A percentile compares a stretch with the other conserved stretches of the same genome.
phyloP scores from a whole-genome alignment of 2,329 filamentous ascomycete species.

The Clarireedia hainanense region DNA sequence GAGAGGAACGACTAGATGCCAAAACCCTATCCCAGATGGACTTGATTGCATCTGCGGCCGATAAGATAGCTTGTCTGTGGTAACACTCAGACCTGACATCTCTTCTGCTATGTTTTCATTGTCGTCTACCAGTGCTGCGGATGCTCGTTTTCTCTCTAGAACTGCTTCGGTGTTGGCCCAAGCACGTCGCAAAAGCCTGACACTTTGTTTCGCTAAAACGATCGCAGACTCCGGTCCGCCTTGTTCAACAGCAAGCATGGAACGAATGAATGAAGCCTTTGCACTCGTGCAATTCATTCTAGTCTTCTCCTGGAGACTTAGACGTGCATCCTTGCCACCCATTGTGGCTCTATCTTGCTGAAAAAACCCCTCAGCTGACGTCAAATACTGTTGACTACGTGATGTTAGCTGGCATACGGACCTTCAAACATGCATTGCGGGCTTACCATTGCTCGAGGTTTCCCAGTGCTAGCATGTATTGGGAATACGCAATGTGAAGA shows the following conservation, averaged over 20 bases:
- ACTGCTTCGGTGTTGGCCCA: conserved; percentile 32
- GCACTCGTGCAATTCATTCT: conserved; percentile 27
- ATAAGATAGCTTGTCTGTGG: conserved; percentile 33
- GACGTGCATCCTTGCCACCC: conserved; percentile 10
- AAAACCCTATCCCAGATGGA: conserved; percentile 60
- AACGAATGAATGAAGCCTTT: conserved; percentile 30
- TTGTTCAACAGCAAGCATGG: conserved; percentile 28
- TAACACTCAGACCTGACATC: conserved; percentile 30
- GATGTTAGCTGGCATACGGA: conserved; percentile 12
- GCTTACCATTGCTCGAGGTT: conserved; percentile 52
- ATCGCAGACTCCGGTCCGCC: conserved; percentile 54
- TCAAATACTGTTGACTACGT: conserved; percentile 25
- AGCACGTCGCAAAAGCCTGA: conserved; percentile 37
- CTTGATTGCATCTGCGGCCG: conserved; percentile 26
- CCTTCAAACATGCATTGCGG: conserved; percentile 17
- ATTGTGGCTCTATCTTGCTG: conserved; percentile 19
- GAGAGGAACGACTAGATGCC: conserved; percentile 68
- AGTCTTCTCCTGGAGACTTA: conserved; percentile 17
- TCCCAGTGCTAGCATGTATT: conserved; percentile 64
- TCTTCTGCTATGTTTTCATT: conserved; percentile 26
- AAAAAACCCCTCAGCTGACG: conserved; percentile 21
- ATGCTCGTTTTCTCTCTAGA: conserved; percentile 6
- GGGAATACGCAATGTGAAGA: conserved; percentile 64
- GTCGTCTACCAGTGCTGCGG: background rate
- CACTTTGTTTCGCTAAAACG: conserved; percentile 46